Conservation (phyloP, 2,329 filamentous ascomycete genomes). For the Tolypocladium endophyticum region DNA sequence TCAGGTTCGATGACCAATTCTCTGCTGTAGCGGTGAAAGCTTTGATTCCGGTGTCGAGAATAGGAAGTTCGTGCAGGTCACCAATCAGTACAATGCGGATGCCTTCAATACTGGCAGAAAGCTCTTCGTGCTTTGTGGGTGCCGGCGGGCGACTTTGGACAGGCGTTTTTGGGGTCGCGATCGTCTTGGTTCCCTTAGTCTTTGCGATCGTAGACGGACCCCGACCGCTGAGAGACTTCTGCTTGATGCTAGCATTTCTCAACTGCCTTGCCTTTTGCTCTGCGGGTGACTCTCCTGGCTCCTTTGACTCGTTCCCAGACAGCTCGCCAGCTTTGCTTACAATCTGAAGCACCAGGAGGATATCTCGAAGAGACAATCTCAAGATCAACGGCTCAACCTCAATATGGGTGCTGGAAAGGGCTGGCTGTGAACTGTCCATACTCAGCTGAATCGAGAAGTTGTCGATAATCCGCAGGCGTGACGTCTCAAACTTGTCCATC, state of each 20-base stretch:
- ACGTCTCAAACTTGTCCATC: conserved; percentile 95
- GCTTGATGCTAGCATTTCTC: conserved; percentile 36
- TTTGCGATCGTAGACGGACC: conserved; percentile 41
- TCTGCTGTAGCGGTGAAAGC: conserved; percentile 74
- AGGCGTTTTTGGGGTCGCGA: conserved; percentile 14
- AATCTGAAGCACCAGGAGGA: conserved; percentile 87
- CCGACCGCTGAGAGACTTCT: conserved; percentile 46
- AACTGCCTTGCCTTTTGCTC: conserved; percentile 48
- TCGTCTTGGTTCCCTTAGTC: conserved; percentile 27
- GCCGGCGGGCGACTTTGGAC: conserved; percentile 5
- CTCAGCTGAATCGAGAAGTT: conserved; percentile 90
- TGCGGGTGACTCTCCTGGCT: conserved; percentile 24
- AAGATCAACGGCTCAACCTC: conserved; percentile 88
- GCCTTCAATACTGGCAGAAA: conserved; percentile 79
- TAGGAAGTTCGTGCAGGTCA: conserved; percentile 87
- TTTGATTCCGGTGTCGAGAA: conserved; percentile 89
- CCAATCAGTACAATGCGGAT: conserved; percentile 90
- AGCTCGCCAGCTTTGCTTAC: conserved; percentile 83
- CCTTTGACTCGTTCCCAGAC: conserved; percentile 51
- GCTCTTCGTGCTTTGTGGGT: conserved; percentile 49
- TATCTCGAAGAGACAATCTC: conserved; percentile 84
- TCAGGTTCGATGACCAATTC: conserved; percentile 85
- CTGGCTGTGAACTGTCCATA: conserved; percentile 58
- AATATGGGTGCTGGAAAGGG: conserved; percentile 68
- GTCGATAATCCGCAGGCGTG: conserved; percentile 82